A percentile compares a stretch with the other conserved stretches of the same genome.
phyloP scores from a whole-genome alignment of 257 asterid species.

The Plantago elongata region DNA sequence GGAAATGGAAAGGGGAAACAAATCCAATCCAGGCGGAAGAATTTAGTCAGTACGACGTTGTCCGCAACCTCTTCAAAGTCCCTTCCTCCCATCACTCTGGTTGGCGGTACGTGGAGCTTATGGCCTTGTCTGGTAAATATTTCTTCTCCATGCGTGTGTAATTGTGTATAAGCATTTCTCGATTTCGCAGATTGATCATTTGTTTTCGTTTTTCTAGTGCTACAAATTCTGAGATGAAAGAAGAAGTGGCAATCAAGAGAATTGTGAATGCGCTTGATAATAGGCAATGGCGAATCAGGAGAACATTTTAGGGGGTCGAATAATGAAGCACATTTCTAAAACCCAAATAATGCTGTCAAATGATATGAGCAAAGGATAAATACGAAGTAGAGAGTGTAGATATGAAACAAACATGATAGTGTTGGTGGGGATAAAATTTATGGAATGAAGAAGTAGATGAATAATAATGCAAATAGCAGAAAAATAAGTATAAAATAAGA shows the following conservation, averaged over 20 bases:
- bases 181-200: not conserved
- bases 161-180: not conserved
- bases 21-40: constrained; percentile 53
- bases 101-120: constrained; percentile 74
- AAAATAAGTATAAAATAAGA: too few relatives aligned
- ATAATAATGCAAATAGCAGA: too few relatives aligned
- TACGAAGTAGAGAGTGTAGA: too few relatives aligned
- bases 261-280: constrained; percentile 85
- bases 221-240: constrained; percentile 60
- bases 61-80: constrained; percentile 66
- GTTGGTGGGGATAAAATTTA: too few relatives aligned
- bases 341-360: too few relatives aligned
- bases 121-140: constrained; percentile 67
- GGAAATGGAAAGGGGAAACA: constrained; percentile 39
- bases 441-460: too few relatives aligned
- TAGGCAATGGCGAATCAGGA: constrained; percentile 12
- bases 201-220: constrained; percentile 38
- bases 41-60: constrained; percentile 59
- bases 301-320: too few relatives aligned
- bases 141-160: not conserved
- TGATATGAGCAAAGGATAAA: too few relatives aligned
- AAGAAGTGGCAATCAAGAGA: constrained; percentile 81
- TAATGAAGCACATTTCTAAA: too few relatives aligned
- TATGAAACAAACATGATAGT: too few relatives aligned
- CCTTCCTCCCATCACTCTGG: constrained; percentile 68